Base-by-base conservation (phyloP, 2,329 filamentous ascomycete species). In the Clonostachys rosea region DNA sequence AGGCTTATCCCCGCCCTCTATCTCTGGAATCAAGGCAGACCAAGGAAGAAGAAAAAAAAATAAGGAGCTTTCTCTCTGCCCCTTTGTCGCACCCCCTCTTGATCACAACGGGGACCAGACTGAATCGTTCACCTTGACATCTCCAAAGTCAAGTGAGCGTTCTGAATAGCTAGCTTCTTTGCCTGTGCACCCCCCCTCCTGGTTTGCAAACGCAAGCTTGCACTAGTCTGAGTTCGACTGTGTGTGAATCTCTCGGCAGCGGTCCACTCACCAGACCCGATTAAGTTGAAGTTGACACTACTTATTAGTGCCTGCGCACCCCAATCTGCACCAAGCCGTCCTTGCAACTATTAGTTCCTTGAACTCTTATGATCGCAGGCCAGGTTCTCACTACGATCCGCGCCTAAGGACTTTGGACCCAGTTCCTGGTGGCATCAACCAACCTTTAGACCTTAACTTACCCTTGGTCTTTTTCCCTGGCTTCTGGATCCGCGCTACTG, bases 231-330 rank as follows among this genome's bases (percentile, higher is more conserved):
- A 56, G 52, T 65, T 64, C 52, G 60, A 59, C 53, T 56, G 62
- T 30, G 24, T 24, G 24, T 30, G 24, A 58, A 53, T 43, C 49
- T 45, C 52, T 62, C 59, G 59, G 62, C 56, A 63, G 54, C 59
- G 56, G 50, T 56, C 59, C 52, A 56, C 58, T 55, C 57, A 57
- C 42, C 54, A 42, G 30, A 33, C 45, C 20, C 57, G 52, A 30
- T 30, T 30, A 3, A 30, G 24, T 30, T 30, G 24, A 30, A 30
- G 24, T 30, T 30, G 24, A 59, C 58, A 54, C 57, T 58, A 63
- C 56, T 62, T 67, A 67, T 64, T 67, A 68, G 65, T 65, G 59
- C 56, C 57, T 56, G 55, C 60, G 65, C 62, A 30, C 65, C 63
- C 62, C 64, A 48, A 64, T 60, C 60, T 56, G 53, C 56, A 60